Evolutionary conservation across 2,329 filamentous ascomycete species (phyloP), one percentile per base, ranked within the genome.

Genomic region (Knoxdaviesia capensis): DNA sequence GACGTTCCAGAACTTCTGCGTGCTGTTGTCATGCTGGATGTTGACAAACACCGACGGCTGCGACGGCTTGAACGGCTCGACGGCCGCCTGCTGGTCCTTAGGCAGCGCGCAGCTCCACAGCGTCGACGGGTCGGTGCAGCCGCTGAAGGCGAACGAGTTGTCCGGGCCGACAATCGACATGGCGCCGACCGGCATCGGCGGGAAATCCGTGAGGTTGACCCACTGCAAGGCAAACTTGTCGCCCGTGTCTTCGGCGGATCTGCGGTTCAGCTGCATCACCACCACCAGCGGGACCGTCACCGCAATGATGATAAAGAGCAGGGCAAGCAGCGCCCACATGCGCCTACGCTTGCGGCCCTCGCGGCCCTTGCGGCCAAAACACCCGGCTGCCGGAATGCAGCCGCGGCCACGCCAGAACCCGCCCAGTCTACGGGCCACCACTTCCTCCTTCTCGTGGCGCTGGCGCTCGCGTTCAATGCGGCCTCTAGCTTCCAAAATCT

Each of bases 81-180:
- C 71, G 1, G 68, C 66, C 4, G 68, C 59, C 37, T 87, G 81
- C 45, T 83, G 61, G 49, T 86, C 83, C 54, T 85, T 85, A 3
- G 87, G 85, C 10, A 93, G 59, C 7, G 77, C 71, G 56, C 87
- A 96, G 54, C 80, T 92, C 87, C 87, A 96, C 43, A 90, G 58
- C 0, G 80, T 82, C 7, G 74, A 65, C 1, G 80, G 80, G 6
- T 67, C 63, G 4, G 87, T 75, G 50, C 87, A 96, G 6, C 71
- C 73, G 28, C 71, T 72, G 42, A 74, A 69, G n/a, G 72, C 61
- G 2, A 68, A 60, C 0, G 70, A 69, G 40, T 80, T 75, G 49
- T 82, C 71, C 0, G 85, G 74, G 5, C 79, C 80, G 10, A 81
- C 72, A 10, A 94, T 69, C 0, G 84, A 92, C 46, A 83, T 68